phyloP scores from a whole-genome alignment of 2,329 filamentous ascomycete genomes.

The Fusarium concolor region DNA sequence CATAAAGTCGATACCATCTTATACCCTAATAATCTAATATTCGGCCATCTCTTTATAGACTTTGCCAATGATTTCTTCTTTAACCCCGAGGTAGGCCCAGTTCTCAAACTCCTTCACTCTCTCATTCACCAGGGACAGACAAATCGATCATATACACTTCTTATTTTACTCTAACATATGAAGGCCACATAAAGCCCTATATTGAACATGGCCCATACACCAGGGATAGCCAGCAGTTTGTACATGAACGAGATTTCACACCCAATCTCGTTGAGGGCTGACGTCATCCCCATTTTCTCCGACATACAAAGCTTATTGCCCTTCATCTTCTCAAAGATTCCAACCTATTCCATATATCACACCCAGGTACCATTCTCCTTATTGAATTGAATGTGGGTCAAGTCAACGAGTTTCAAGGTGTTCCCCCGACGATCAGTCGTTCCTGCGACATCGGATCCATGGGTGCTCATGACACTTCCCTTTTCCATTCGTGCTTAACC shows the following conservation, averaged over 20 bases:
- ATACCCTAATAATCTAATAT: too few species aligned
- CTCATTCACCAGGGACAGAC: background rate
- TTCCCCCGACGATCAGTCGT: background rate
- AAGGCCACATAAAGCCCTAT: slow-evolving; percentile 4
- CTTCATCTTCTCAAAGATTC: background rate
- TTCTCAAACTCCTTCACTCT: background rate
- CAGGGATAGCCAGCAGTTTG: background rate
- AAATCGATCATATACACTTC: slow-evolving; percentile 9
- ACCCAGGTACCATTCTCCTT: background rate
- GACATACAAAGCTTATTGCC: background rate
- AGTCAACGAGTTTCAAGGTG: background rate
- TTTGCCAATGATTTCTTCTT: too few species aligned
- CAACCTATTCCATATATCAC: background rate
- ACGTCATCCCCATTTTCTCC: slow-evolving; percentile 14
- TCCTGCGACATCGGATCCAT: background rate
- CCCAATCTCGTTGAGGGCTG: slow-evolving; percentile 2
- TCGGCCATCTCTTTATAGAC: too few species aligned
- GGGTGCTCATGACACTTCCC: background rate
- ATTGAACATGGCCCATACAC: slow-evolving; percentile 25
- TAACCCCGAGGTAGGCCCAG: too few species aligned
- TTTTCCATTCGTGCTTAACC: slow-evolving; percentile 1
- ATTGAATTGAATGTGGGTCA: slow-evolving; percentile 3
- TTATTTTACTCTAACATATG: slow-evolving; percentile 26
- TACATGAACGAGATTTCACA: background rate
- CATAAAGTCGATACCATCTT: too few species aligned